Evolutionary conservation across 495 filamentous ascomycete species (phyloP), one percentile per base, ranked within the genome.

Genomic region (Saxophila tyrrhenica): DNA sequence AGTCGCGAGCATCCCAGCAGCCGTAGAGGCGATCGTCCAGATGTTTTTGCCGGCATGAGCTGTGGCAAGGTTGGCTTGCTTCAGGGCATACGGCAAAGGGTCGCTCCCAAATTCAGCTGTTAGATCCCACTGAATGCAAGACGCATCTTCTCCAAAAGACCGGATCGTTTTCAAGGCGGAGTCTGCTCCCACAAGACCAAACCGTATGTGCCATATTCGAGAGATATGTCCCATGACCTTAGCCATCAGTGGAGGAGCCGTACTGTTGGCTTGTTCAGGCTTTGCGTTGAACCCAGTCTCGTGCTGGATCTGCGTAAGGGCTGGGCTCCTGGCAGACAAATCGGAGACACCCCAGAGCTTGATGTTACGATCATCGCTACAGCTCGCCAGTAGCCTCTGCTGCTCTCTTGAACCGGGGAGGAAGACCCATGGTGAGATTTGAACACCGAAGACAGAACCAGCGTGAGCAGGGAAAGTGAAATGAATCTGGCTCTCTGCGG

Each of bases 331-430:
- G 1, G 55, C 48, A 25, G 70, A 62, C 32, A 78, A 69, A 38
- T 75, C 69, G 0, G 81, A 76, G 19, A 98, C 78, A 58, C 95
- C 81, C 94, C 94, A 97, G 0, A 97, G 69, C 25, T 88, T 74
- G 25, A 99, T 81, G 0, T 89, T 94, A 48, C 92, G 76, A 67
- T 99, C 92, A 67, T 99, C 92, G 60, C 91, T 96, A 63, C 92
- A 99, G 54, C 88, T 96, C 22, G 86, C 85, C 2, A 99, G 69
- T 13, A 94, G 57, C 42, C 86, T 74, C 19, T 19, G 66, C 64
- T 9, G 61, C 56, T 10, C 65, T 69, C 3, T 61, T 57, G n/a
- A 63, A 65, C 3, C 69, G 52, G 11, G 63, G 57, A 39, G 3
- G 10, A 61, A 52, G 3, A 90, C 71, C 35, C 72, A 65, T 0